Conservation (phyloP, 75 land plant species). For the Pinus tabuliformis region DNA sequence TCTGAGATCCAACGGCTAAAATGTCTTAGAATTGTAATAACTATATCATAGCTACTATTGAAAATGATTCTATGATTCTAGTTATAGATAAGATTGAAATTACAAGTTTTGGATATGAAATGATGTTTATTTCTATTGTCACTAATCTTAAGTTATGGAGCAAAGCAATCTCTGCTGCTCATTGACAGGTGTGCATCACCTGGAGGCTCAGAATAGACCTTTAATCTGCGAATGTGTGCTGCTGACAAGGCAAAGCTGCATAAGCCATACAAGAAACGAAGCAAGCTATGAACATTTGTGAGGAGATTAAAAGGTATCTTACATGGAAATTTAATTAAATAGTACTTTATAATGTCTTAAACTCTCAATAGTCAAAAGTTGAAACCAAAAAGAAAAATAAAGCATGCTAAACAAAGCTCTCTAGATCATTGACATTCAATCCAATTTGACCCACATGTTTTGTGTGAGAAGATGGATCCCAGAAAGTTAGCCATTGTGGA, state of each 20-base stretch:
- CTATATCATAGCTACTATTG: not conserved
- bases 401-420: not conserved
- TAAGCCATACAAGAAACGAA: constrained; percentile 2
- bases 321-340: not conserved
- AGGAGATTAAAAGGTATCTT: constrained; percentile 1
- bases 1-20: constrained; percentile 7
- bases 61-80: not conserved
- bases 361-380: not conserved
- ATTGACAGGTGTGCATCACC: not conserved
- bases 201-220: constrained; percentile 2
- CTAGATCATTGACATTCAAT: not conserved
- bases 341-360: not conserved
- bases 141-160: not conserved
- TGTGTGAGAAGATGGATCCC: not conserved
- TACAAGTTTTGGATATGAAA: not conserved
- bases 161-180: not conserved
- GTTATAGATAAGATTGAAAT: not conserved
- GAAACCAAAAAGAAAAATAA: not conserved
- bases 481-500: not conserved
- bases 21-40: constrained; percentile 4
- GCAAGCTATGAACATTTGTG: not conserved
- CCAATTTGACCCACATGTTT: not conserved
- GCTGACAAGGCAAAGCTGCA: constrained; percentile 6
- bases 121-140: not conserved
- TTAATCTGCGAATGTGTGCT: constrained; percentile 1